Conservation (phyloP, 2,329 filamentous ascomycete genomes). For the Colletotrichum cuscutae region DNA sequence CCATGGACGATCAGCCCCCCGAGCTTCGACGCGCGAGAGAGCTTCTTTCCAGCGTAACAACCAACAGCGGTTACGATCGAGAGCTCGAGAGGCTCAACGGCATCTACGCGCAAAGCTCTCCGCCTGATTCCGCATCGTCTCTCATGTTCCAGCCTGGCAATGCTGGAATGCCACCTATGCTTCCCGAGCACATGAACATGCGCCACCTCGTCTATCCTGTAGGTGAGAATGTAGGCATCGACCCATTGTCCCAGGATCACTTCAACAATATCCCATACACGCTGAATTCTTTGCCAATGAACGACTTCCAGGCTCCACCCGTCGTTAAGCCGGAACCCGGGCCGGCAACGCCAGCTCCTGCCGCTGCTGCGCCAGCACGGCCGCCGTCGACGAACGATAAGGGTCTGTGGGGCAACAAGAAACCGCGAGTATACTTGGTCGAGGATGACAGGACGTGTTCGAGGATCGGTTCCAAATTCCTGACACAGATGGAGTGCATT, state of each 20-base stretch:
- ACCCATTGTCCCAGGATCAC: constrained; percentile 93
- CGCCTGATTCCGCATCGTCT: constrained; percentile 61
- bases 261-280: constrained; percentile 94
- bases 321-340: constrained; percentile 35
- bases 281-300: constrained; percentile 67
- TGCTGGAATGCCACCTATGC: constrained; percentile 47
- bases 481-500: constrained; percentile 72
- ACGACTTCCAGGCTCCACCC: constrained; percentile 49
- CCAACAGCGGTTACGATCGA: constrained; percentile 63
- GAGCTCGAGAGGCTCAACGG: constrained; percentile 67
- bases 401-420: constrained; percentile 67
- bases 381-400: constrained; percentile 46
- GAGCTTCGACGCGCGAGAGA: constrained; percentile 68
- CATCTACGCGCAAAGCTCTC: constrained; percentile 61
- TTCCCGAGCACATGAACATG: constrained; percentile 67
- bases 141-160: constrained; percentile 67
- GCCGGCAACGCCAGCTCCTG: constrained; percentile 32
- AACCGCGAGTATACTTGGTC: constrained; percentile 87
- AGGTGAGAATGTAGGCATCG: constrained; percentile 89
- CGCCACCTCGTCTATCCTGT: constrained; percentile 87
- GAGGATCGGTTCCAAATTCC: constrained; percentile 74
- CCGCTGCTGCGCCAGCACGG: constrained; percentile 39
- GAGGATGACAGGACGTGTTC: constrained; percentile 81
- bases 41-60: constrained; percentile 62
- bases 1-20: constrained; percentile 59